Evolutionary conservation across 169 alveolate species (phyloP), one percentile per base, ranked within the genome.

Genomic region (Plasmodium gallinaceum): DNA sequence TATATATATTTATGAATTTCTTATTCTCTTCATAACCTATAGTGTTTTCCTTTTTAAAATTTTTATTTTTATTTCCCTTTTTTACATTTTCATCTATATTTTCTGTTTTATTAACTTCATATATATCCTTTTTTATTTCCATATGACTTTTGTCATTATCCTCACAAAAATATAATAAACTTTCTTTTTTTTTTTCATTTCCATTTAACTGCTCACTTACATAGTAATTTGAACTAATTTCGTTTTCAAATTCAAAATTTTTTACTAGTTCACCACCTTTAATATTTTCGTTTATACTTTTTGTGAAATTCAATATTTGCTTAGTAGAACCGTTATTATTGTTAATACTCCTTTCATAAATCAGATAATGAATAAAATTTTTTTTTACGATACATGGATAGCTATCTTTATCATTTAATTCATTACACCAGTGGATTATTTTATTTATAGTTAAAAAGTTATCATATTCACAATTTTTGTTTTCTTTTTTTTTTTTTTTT

Each of bases 391-490:
- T 52, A 14, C 26, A 14, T 0, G 89, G 89, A 58, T 78, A 78
- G 43, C 48, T 78, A 43, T 78, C 69, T 26, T 78, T 78, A 66
- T 78, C 89, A 70, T 48, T 48, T 8, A 78, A 58, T 69, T 78
- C 89, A 18, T 64, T 52, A 39, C 89, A 78, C 89, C 89, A 78
- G 8, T 70, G 69, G 26, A 78, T 48, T 64, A 78, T 78, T 51
- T 78, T 70, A 48, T 57, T 60, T 46, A 78, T 26, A 20, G 89
- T 78, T 58, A 78, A 70, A 58, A 78, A 7, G 69, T 26, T 78
- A 73, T 73, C 75, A 45, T 39, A 32, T 24, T 78, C 39, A n/a
- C 20, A 43, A 20, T 65, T 16, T 16, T 42, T 52, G 14, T 48
- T 8, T 39, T 26, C 39, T 24, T 78, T 70, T 46, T n/a, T 45